Conservation (phyloP, 768 basidiomycete species). For the Amanita pseudoporphyria region DNA sequence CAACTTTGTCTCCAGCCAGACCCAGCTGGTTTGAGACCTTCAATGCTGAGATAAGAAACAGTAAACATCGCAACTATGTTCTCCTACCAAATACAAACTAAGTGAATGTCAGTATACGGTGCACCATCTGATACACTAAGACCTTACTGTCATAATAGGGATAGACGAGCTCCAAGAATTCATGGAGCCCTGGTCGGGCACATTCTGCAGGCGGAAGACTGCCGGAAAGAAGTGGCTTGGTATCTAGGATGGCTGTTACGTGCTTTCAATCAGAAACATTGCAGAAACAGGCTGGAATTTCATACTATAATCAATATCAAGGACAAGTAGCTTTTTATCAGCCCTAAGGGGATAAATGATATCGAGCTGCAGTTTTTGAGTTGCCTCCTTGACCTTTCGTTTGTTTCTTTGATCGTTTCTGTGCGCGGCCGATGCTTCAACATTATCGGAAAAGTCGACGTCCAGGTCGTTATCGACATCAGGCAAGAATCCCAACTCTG, state of each 20-base stretch:
- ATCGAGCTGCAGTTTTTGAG: conserved; percentile 52
- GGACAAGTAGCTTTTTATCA: conserved; percentile 74
- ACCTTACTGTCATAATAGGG: conserved; percentile 71
- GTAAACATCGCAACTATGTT: background rate
- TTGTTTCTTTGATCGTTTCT: conserved; percentile 73
- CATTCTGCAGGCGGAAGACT: conserved; percentile 74
- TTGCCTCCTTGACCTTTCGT: conserved; percentile 69
- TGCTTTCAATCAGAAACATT: conserved; percentile 6
- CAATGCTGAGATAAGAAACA: background rate
- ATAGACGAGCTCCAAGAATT: conserved; percentile 74
- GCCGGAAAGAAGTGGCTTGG: conserved; percentile 76
- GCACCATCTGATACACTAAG: background rate
- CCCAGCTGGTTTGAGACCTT: conserved; percentile 82
- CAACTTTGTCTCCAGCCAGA: conserved; percentile 83
- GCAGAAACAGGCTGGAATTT: background rate
- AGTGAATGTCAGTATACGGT: background rate
- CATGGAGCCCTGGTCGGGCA: conserved; percentile 73
- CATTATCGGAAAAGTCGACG: conserved; percentile 61
- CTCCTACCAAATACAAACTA: conserved; percentile 71
- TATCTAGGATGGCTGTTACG: conserved; percentile 65
- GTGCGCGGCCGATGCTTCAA: conserved; percentile 47
- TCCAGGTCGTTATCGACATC: conserved; percentile 78
- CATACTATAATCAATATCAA: conserved; percentile 84
- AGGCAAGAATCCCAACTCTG: conserved; percentile 57
- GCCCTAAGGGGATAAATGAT: conserved; percentile 68